Evolutionary conservation across 2,329 filamentous ascomycete genomes (phyloP), one percentile per base, ranked within the genome.

Genomic region (Verruconis gallopava): DNA sequence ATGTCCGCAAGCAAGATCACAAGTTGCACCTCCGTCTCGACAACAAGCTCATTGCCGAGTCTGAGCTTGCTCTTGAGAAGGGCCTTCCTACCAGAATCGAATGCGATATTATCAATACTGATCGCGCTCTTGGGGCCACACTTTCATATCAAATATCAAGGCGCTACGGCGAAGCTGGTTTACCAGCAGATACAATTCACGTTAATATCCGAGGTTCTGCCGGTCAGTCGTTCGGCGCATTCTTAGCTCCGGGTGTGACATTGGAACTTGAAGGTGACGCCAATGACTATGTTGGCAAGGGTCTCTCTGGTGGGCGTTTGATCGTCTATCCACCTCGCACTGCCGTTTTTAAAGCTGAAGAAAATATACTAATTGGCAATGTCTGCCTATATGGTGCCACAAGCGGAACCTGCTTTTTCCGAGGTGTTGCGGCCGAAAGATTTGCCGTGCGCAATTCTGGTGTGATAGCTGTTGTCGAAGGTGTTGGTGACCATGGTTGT

Each of bases 211-310:
- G 91, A 70, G 89, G 89, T 35, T 95, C 89, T 43, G 89, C 89
- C 50, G 89, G 89, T 53, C 89, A 96, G 63, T 95, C 89, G 1
- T 96, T 96, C 54, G 89, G 89, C 67, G 88, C 88, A 39, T 95
- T 82, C 71, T 73, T 95, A 44, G 88, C 89, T 36, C 84, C 88
- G 47, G 89, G 89, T 73, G 79, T 95, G 36, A 96, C 89, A 1
- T 69, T 96, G 37, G 89, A 96, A 64, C 77, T 96, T 30, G 89
- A 96, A 66, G 89, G 89, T 64, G 89, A 96, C 59, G 71, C 85
- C 57, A 96, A 96, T 61, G 89, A 96, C 60, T 96, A 95, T 53
- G 88, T 96, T 43, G 89, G 89, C 51, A 96, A 96, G 71, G 86
- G 88, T 57, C 68, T 96, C 21, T 95, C 88, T 42, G 89, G 89